phyloP scores from a whole-genome alignment of 345 rosid species.

The Barbarea vulgaris region DNA sequence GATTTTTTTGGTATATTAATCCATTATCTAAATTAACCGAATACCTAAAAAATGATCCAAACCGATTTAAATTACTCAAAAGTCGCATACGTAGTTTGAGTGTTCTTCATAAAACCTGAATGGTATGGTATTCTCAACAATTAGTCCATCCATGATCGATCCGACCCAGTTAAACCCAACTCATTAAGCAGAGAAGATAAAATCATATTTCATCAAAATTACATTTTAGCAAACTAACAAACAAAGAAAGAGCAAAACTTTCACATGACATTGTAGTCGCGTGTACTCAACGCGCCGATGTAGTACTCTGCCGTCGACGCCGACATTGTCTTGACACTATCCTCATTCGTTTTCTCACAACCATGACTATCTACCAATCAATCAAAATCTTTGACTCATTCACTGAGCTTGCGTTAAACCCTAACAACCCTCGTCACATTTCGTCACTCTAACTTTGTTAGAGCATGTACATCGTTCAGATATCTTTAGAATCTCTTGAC shows the following conservation, averaged over 20 bases:
- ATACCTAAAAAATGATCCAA: too few relatives aligned
- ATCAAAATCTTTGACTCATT: too few relatives aligned
- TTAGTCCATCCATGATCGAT: background rate
- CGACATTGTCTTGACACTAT: conserved; percentile 11
- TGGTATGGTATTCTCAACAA: background rate
- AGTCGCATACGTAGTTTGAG: too few relatives aligned
- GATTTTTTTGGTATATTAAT: too few relatives aligned
- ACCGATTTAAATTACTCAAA: too few relatives aligned
- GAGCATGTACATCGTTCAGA: too few relatives aligned
- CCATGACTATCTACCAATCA: background rate
- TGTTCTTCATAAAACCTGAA: background rate
- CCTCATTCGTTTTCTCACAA: background rate
- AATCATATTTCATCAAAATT: too few relatives aligned
- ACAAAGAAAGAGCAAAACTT: background rate
- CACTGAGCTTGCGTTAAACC: conserved; percentile 18
- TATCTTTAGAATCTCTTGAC: too few relatives aligned
- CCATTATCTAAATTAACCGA: too few relatives aligned
- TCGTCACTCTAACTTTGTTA: background rate
- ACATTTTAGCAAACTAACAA: too few relatives aligned
- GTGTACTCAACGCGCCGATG: conserved; percentile 37
- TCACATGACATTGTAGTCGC: conserved; percentile 14
- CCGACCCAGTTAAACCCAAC: background rate
- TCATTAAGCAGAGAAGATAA: background rate
- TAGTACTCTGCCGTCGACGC: background rate
- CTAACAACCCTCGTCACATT: conserved; percentile 14